Evolutionary conservation across 1,284 basidiomycete species (phyloP).

Genomic region (Cystobasidium sp.): DNA sequence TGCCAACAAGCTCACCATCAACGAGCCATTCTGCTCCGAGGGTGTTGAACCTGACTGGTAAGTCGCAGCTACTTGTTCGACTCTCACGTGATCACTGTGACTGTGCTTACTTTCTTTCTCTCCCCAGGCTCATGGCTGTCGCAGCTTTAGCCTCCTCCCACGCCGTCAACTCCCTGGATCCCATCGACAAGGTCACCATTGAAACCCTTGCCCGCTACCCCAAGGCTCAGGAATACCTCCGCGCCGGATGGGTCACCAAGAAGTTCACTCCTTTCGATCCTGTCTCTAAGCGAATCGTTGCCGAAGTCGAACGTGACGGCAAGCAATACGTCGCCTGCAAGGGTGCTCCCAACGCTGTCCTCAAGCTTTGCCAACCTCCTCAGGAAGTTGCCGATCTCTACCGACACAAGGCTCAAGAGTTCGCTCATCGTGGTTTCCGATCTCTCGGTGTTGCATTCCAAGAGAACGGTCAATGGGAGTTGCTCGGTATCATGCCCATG

Average conservation of each 20-base stretch:
- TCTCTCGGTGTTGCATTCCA: conserved; percentile 64
- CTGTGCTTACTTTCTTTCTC: conserved; percentile 27
- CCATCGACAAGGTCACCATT: conserved; percentile 66
- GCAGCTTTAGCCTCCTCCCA: conserved; percentile 65
- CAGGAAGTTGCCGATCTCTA: conserved; percentile 59
- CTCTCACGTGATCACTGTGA: not conserved
- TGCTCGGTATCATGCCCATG: conserved; percentile 61
- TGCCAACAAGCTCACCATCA: conserved; percentile 65
- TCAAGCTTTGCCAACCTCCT: conserved; percentile 61
- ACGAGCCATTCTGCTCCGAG: conserved; percentile 62
- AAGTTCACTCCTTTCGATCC: conserved; percentile 66
- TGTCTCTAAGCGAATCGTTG: conserved; percentile 65
- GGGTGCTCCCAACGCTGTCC: conserved; percentile 65
- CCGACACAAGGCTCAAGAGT: conserved; percentile 59
- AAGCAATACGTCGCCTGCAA: conserved; percentile 63
- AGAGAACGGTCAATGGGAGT: conserved; percentile 62
- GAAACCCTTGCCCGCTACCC: conserved; percentile 64
- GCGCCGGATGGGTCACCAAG: conserved; percentile 62
- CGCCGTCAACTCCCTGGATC: conserved; percentile 64
- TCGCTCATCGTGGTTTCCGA: conserved; percentile 64
- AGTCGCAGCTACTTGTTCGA: conserved; percentile 14
- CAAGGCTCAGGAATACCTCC: conserved; percentile 62
- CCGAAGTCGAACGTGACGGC: conserved; percentile 64
- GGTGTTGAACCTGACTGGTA: conserved; percentile 61
- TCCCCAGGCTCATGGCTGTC: conserved; percentile 58